Base-by-base conservation (phyloP, 1,139 yeast genomes). In the Yamadazyma diospyri region DNA sequence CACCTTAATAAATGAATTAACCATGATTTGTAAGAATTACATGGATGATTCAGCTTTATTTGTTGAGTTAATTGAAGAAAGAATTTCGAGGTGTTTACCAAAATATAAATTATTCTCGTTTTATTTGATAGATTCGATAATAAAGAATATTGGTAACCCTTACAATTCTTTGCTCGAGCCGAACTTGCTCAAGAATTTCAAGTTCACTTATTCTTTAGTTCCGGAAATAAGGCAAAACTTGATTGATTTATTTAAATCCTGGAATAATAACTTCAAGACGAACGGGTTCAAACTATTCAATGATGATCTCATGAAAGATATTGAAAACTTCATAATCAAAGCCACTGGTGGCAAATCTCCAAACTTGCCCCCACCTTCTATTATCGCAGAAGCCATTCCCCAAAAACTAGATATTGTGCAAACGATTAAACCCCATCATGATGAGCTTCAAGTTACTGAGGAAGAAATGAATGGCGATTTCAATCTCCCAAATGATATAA, bases 131-230 rank as follows among this genome's bases (percentile, higher is more conserved):
- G 74, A 69, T 47, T 61, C 68, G 25, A 64, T 69, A 15, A 55
- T 65, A 44, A 68, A 68, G 43, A 65, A 59, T 46, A 54, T 67
- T 27, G 72, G 73, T 10, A 64, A 61, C 37, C 74, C 75, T 4
- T 69, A 66, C 46, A 65, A 64, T 41, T 42, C 63, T 25, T 44
- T 66, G 28, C 65, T 68, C 43, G 60, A 64, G 22, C 41, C 50
- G 20, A 55, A 57, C 35, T 44, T 69, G 30, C 64, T 55, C 48
- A 51, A 53, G 34, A 47, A 56, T 20, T 69, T 64, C 48, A 58
- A 67, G 6, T 67, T 62, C 27, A 56, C 68, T 2, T 69, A 66
- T 42, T 47, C 61, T 27, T 51, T 63, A 25, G 70, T 66, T 12
- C 57, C 66, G 16, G 72, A 66, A 40, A 64, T 70, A 10, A 50